phyloP scores from a whole-genome alignment of 345 rosid genomes.

The Hibiscus trionum region DNA sequence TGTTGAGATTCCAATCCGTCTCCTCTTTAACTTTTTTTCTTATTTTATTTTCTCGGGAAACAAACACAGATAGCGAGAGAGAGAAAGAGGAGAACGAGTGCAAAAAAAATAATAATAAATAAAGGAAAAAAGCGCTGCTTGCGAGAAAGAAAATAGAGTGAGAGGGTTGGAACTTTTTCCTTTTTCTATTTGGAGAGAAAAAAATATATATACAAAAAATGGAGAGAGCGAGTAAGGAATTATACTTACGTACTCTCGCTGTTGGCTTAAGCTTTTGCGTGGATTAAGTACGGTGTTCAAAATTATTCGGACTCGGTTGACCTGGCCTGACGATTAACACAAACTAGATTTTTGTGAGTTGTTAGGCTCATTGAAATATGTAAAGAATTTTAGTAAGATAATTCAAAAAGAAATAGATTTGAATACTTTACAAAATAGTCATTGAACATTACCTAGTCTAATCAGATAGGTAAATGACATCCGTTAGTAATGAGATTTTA shows the following conservation, averaged over 20 bases:
- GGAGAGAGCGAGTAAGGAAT: not conserved
- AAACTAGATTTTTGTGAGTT: no score
- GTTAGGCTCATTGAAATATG: no score
- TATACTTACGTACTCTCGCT: not conserved
- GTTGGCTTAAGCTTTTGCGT: not conserved
- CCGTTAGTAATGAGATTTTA: no score
- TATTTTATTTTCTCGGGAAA: conserved; percentile 16
- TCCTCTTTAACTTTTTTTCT: not conserved
- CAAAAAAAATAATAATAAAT: not conserved
- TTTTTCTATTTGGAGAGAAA: no score
- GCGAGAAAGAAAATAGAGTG: not conserved
- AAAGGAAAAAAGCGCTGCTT: not conserved
- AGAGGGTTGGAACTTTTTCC: not conserved
- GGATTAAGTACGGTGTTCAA: not conserved
- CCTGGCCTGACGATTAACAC: no score
- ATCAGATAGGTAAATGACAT: no score
- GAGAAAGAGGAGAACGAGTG: not conserved
- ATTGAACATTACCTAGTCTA: no score
- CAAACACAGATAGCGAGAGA: not conserved
- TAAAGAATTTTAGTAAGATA: no score
- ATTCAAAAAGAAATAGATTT: no score
- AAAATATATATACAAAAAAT: not conserved
- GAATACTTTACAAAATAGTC: no score
- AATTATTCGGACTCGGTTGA: no score
- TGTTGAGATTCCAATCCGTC: conserved; percentile 31